Evolutionary conservation across 768 basidiomycete genomes (phyloP).

Genomic region (Leccinellum albellum): DNA sequence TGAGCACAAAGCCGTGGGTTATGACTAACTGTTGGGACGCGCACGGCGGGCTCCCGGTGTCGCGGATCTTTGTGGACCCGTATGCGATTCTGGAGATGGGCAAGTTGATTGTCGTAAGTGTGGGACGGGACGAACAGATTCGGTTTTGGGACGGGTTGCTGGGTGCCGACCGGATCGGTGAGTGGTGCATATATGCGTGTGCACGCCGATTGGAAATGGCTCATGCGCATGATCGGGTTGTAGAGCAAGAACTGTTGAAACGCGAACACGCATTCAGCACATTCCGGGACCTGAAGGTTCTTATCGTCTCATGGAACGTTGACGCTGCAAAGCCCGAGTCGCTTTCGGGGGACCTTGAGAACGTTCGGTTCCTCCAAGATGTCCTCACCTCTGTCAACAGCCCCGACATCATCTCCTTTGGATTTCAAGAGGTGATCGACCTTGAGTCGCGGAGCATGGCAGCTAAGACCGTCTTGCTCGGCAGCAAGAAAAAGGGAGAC

Average conservation of each 20-base stretch:
- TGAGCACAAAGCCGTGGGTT: conserved; percentile 70
- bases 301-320: conserved; percentile 90
- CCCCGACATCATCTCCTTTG: conserved; percentile 90
- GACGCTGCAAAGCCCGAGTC: conserved; percentile 83
- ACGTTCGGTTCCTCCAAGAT: conserved; percentile 76
- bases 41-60: conserved; percentile 63
- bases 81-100: conserved; percentile 68
- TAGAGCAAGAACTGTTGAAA: conserved; percentile 74
- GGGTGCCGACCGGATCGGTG: conserved; percentile 83
- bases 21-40: conserved; percentile 88
- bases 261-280: conserved; percentile 74
- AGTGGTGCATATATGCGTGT: conserved; percentile 25
- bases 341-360: conserved; percentile 62
- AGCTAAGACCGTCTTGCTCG: conserved; percentile 86
- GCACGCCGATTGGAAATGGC: not conserved
- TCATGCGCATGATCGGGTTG: conserved; percentile 1
- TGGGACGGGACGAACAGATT: conserved; percentile 69
- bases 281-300: conserved; percentile 71
- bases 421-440: conserved; percentile 95
- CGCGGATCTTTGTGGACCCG: conserved; percentile 65
- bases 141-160: conserved; percentile 89
- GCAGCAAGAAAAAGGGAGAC: conserved; percentile 60
- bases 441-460: conserved; percentile 90
- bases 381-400: conserved; percentile 64
- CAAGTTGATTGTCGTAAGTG: conserved; percentile 67